phyloP scores from a whole-genome alignment of 2,329 filamentous ascomycete species.

The Ilyonectria sp. region DNA sequence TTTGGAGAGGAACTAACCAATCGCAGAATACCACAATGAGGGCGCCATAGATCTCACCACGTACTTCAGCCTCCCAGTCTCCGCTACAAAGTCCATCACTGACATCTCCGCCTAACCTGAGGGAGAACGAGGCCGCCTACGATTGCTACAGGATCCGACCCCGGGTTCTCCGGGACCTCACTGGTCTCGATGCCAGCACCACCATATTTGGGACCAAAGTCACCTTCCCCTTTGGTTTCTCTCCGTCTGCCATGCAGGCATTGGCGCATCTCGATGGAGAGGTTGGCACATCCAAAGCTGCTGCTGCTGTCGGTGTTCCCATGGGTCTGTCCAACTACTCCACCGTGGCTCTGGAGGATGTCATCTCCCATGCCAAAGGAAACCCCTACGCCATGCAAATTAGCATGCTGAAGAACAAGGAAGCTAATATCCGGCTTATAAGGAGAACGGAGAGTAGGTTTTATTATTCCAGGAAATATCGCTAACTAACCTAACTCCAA shows the following conservation, averaged over 20 bases:
- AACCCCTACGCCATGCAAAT: constrained; percentile 31
- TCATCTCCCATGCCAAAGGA: constrained; percentile 29
- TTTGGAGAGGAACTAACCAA: neutral
- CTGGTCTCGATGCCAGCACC: constrained; percentile 22
- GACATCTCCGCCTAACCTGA: constrained; percentile 9
- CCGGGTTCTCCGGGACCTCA: constrained; percentile 24
- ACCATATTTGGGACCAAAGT: constrained; percentile 27
- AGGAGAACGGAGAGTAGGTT: constrained; percentile 28
- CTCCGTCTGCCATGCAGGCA: constrained; percentile 27
- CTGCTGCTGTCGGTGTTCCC: neutral
- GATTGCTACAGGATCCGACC: constrained; percentile 31
- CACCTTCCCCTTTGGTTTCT: constrained; percentile 29
- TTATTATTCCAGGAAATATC: neutral
- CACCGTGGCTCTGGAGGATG: constrained; percentile 21
- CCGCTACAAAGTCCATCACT: neutral
- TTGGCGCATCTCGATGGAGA: constrained; percentile 28
- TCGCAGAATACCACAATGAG: constrained; percentile 21
- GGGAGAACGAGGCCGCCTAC: constrained; percentile 27
- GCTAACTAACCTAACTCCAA: neutral
- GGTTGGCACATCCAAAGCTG: constrained; percentile 20
- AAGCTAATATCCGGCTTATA: constrained; percentile 20
- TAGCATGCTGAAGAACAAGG: constrained; percentile 26
- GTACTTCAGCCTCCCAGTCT: neutral
- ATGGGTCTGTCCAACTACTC: constrained; percentile 26
- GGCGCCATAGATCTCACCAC: constrained; percentile 26